A percentile compares a stretch with the other conserved stretches of the same genome.
These are phyloP conservation scores for Hanseniaspora taiwanica DNA, from an alignment of 805 yeast genomes.

Conservation along the genomic window DNA sequence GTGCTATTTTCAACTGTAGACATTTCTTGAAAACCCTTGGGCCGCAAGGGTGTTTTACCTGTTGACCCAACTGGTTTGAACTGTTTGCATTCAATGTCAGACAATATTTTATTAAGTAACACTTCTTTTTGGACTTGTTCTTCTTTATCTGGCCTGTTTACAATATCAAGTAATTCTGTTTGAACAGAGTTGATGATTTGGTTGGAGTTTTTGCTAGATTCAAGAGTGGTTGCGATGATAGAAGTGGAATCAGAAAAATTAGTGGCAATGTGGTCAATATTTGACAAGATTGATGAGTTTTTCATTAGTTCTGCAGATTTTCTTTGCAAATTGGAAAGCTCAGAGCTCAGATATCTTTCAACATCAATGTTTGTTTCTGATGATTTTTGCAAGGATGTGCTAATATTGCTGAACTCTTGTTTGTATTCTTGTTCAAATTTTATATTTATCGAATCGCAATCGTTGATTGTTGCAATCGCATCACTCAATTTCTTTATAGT, in stretches of 20 bases:
- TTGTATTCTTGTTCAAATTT: constrained; percentile 11
- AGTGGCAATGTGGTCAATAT: background rate
- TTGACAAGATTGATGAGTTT: background rate
- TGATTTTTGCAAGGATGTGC: constrained; percentile 11
- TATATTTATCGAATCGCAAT: constrained; percentile 21
- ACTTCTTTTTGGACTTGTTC: constrained; percentile 4
- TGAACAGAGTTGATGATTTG: background rate
- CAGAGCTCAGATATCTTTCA: background rate
- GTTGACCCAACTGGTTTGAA: constrained; percentile 11
- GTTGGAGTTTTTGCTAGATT: background rate
- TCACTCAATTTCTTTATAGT: constrained; percentile 18
- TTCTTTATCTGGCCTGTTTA: background rate
- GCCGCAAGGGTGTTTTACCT: constrained; percentile 12
- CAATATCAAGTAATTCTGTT: background rate
- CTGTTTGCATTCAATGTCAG: constrained; percentile 8
- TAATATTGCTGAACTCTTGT: constrained; percentile 11
- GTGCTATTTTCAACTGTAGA: background rate
- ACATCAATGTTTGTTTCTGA: constrained; percentile 9
- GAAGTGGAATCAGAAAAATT: background rate
- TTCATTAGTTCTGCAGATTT: constrained; percentile 5
- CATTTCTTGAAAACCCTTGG: background rate
- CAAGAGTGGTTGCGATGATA: background rate
- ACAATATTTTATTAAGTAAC: constrained; percentile 5
- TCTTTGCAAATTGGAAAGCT: background rate
- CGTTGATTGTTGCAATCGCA: constrained; percentile 20